Evolutionary conservation across 31 red algal genomes (phyloP).

Genomic region (Bonnemaisonia californica): DNA sequence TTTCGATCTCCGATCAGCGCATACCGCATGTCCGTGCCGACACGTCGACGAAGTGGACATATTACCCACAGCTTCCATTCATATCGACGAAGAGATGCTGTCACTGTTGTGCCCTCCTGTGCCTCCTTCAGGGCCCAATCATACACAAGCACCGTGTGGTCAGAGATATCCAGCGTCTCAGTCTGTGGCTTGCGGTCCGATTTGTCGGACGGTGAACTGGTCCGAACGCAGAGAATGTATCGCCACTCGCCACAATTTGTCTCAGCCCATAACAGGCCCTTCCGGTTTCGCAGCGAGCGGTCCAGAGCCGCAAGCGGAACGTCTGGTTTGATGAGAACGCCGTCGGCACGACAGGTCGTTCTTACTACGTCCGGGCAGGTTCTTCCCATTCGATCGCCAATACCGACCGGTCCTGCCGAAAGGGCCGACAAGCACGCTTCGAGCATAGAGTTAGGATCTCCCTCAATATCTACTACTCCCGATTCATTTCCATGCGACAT

Average conservation of each 20-base stretch:
- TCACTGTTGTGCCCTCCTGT: background rate
- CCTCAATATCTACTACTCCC: constrained; percentile 47
- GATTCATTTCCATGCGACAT: constrained; percentile 47
- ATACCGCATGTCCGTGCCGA: background rate
- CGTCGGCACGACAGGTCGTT: constrained; percentile 47
- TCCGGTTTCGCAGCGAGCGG: constrained; percentile 31
- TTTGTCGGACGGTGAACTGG: background rate
- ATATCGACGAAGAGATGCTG: constrained; percentile 40
- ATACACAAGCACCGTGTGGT: constrained; percentile 19
- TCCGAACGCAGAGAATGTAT: constrained; percentile 42
- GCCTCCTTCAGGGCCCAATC: constrained; percentile 35
- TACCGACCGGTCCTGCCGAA: constrained; percentile 62
- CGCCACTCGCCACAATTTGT: constrained; percentile 46
- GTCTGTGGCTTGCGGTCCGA: background rate
- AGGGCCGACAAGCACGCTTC: constrained; percentile 51
- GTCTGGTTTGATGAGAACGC: constrained; percentile 64
- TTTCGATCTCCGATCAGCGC: constrained; percentile 42
- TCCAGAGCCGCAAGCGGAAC: constrained; percentile 48
- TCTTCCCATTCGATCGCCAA: constrained; percentile 52
- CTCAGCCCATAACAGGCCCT: constrained; percentile 47
- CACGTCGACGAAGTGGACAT: constrained; percentile 32
- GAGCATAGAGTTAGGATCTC: constrained; percentile 54
- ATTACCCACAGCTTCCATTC: constrained; percentile 61
- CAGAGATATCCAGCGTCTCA: background rate
- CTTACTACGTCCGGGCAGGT: constrained; percentile 33